Evolutionary conservation across 2,329 filamentous ascomycete species (phyloP), one percentile per base, ranked within the genome.

Genomic region (Xylariaceae sp.): DNA sequence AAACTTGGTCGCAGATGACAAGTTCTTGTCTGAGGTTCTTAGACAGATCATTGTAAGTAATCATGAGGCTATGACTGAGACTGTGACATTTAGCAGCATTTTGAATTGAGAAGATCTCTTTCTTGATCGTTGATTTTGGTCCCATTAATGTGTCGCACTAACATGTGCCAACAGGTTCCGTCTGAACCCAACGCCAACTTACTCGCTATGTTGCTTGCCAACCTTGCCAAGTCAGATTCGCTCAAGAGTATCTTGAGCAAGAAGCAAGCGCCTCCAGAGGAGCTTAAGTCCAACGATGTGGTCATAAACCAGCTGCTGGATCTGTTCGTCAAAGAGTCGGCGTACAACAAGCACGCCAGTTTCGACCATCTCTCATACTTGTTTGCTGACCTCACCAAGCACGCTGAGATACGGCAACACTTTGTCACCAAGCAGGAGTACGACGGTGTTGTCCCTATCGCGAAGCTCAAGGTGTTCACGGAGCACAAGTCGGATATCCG

Each of bases 311-410:
- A 97, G 74, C 79, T 99, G 35, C 85, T 99, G 73, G 94, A 97
- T 73, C 88, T 95, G 68, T 99, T 99, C 72, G 94, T 97, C 71
- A 95, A 94, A 77, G 93, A 93, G 62, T 89, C 88, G 23, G 80
- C 81, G 8, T 92, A 94, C 74, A 97, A 97, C 79, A 88, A 89
- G 70, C 74, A 88, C 30, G 92, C 92, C 61, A 83, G 93, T 74
- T 97, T 86, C 73, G 92, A 99, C 76, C 97, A 97, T 74, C 83
- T 99, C 23, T 86, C 92, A 48, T 99, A 97, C 71, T 80, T 97
- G 57, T 95, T 99, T 72, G 93, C 94, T 47, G 93, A 99, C 73
- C 80, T 99, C 8, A 88, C 92, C 53, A 96, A 92, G 74, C 87
- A 92, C 68, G 79, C 85, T 42, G 83, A 89, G 65, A 85, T 92